phyloP scores from a whole-genome alignment of 2,329 filamentous ascomycete genomes.

The Penicillium vulpinum region DNA sequence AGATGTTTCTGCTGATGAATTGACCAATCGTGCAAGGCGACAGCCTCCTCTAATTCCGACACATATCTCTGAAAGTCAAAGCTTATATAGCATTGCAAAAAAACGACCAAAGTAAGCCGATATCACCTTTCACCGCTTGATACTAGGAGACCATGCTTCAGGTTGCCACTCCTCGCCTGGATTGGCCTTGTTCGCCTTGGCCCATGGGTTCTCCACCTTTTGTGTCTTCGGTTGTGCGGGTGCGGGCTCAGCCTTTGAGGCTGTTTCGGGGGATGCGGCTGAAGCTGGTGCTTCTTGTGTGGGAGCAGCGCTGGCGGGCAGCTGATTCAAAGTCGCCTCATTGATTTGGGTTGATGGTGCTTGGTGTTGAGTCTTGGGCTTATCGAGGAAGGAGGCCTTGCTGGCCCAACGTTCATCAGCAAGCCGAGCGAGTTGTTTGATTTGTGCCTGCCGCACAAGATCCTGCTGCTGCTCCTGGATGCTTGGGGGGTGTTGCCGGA shows the following conservation, averaged over 20 bases:
- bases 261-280: background rate
- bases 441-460: constrained; percentile 55
- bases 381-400: constrained; percentile 60
- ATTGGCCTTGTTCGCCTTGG: constrained; percentile 50
- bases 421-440: constrained; percentile 59
- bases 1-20: background rate
- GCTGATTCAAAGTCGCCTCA: constrained; percentile 42
- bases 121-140: constrained; percentile 41
- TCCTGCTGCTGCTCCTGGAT: constrained; percentile 61
- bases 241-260: constrained; percentile 6
- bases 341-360: constrained; percentile 47
- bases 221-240: constrained; percentile 11
- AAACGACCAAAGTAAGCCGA: background rate
- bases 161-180: constrained; percentile 70
- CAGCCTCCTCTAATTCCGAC: too few species aligned
- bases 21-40: background rate
- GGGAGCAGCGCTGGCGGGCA: constrained; percentile 35
- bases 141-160: constrained; percentile 58
- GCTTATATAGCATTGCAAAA: background rate
- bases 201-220: constrained; percentile 57
- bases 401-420: constrained; percentile 64
- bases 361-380: constrained; percentile 52
- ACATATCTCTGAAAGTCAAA: background rate
- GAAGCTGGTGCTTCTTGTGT: constrained; percentile 2
- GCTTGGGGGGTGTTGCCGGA: constrained; percentile 56